These are phyloP conservation scores for Dictyophora rubrovolvata DNA, from an alignment of 768 basidiomycete genomes.

Conservation along the genomic window DNA sequence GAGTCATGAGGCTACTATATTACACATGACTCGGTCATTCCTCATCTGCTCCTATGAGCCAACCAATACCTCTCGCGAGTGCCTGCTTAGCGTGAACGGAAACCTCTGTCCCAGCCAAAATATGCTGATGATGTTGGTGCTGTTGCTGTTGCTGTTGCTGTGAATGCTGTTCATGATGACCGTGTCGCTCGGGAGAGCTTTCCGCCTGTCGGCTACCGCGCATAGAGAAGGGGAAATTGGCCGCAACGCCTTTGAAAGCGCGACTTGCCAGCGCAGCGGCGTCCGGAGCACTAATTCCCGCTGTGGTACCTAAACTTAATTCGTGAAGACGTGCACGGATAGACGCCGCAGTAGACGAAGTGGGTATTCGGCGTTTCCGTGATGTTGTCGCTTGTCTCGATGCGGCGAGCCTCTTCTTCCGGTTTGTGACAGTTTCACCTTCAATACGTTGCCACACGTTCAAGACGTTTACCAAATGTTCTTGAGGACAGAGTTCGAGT, in stretches of 20 bases:
- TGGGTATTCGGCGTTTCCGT: conserved; percentile 16
- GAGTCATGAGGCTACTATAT: not conserved
- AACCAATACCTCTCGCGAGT: conserved; percentile 86
- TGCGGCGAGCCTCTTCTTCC: conserved; percentile 27
- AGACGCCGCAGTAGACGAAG: conserved; percentile 42
- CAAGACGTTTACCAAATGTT: conserved; percentile 70
- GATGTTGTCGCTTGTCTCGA: not conserved
- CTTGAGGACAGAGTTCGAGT: conserved; percentile 76
- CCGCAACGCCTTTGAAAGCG: conserved; percentile 69
- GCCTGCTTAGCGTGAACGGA: conserved; percentile 68
- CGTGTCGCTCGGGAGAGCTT: not conserved
- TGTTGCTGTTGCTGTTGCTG: conserved; percentile 13
- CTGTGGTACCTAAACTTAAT: conserved; percentile 38
- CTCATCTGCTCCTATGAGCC: conserved; percentile 87
- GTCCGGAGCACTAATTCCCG: conserved; percentile 58
- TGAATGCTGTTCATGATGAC: conserved; percentile 4
- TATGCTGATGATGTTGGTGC: conserved; percentile 14
- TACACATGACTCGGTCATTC: conserved; percentile 7
- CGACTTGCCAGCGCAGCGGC: conserved; percentile 65
- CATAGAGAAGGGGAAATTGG: conserved; percentile 62
- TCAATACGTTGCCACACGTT: conserved; percentile 68
- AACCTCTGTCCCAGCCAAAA: conserved; percentile 47
- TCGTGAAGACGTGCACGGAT: conserved; percentile 35
- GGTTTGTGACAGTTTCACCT: conserved; percentile 45
- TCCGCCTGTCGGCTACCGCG: conserved; percentile 26